Percentiles rank a stretch among this genome's conserved stretches.
These are phyloP conservation scores for Tylopilus vinaceipallidus DNA, from an alignment of 768 basidiomycete genomes.

Conservation along the genomic window DNA sequence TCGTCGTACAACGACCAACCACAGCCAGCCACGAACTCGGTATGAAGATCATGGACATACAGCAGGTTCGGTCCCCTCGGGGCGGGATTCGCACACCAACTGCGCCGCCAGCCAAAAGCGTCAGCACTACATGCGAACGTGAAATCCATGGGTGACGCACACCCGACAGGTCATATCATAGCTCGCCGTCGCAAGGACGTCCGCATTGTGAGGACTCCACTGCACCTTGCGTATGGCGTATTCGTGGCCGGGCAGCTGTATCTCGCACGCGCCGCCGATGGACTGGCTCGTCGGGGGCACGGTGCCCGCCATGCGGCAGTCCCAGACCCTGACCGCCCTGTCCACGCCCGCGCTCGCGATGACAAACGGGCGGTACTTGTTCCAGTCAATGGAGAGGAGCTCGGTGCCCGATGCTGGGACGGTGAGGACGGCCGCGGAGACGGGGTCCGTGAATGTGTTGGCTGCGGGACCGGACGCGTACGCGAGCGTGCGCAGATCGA, in stretches of 20 bases:
- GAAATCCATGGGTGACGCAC: too few species aligned
- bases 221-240: slow-evolving; percentile 88
- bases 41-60: slow-evolving; percentile 82
- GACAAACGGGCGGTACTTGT: slow-evolving; percentile 81
- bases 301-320: slow-evolving; percentile 78
- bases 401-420: slow-evolving; percentile 78
- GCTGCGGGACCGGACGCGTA: slow-evolving; percentile 50
- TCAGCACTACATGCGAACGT: not conserved
- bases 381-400: slow-evolving; percentile 85
- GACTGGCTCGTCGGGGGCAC: slow-evolving; percentile 44
- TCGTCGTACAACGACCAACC: slow-evolving; percentile 92
- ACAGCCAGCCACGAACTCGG: slow-evolving; percentile 92
- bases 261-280: slow-evolving; percentile 73
- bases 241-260: slow-evolving; percentile 77
- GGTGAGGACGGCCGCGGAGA: slow-evolving; percentile 71
- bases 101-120: slow-evolving; percentile 25
- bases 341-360: slow-evolving; percentile 82
- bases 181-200: slow-evolving; percentile 67
- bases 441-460: slow-evolving; percentile 62
- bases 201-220: slow-evolving; percentile 80
- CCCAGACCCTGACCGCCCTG: slow-evolving; percentile 75
- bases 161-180: slow-evolving; percentile 97
- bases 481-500: slow-evolving; percentile 69
- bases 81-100: slow-evolving; percentile 70
- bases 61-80: slow-evolving; percentile 51